phyloP scores from a whole-genome alignment of 768 basidiomycete genomes.

The Stropharia rugosoannulata region DNA sequence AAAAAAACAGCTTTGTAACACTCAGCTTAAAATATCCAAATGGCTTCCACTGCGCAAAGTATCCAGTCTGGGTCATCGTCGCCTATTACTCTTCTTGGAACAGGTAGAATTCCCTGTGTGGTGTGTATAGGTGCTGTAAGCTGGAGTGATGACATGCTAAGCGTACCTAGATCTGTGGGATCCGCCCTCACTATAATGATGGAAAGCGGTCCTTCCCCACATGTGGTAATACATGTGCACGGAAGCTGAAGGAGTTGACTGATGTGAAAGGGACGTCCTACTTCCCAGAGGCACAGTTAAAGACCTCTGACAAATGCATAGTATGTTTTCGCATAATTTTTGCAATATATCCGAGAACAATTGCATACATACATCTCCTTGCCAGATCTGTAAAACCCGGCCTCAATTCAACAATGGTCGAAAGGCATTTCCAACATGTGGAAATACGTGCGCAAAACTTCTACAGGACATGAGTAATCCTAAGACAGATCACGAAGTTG shows the following conservation, averaged over 20 bases:
- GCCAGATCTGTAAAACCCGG: not conserved
- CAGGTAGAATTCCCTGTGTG: not conserved
- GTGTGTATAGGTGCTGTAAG: not conserved
- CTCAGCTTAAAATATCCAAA: too few species aligned
- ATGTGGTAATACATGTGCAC: slow-evolving; percentile 5
- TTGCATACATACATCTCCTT: not conserved
- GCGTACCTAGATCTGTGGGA: not conserved
- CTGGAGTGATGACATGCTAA: not conserved
- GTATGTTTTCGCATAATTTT: too few species aligned
- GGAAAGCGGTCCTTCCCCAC: not conserved
- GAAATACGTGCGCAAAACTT: not conserved
- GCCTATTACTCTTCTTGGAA: not conserved
- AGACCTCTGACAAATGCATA: too few species aligned
- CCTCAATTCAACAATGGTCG: not conserved
- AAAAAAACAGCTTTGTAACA: too few species aligned
- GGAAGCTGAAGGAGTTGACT: not conserved
- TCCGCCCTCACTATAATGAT: slow-evolving; percentile 3
- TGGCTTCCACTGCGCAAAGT: too few species aligned
- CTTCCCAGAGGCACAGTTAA: too few species aligned
- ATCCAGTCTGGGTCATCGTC: not conserved
- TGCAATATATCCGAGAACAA: too few species aligned
- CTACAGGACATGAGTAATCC: not conserved
- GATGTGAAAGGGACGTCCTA: not conserved
- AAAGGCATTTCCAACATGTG: not conserved
- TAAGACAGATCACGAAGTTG: not conserved